phyloP scores from a whole-genome alignment of 495 filamentous ascomycete genomes.

The Stereocaulon alpinum region DNA sequence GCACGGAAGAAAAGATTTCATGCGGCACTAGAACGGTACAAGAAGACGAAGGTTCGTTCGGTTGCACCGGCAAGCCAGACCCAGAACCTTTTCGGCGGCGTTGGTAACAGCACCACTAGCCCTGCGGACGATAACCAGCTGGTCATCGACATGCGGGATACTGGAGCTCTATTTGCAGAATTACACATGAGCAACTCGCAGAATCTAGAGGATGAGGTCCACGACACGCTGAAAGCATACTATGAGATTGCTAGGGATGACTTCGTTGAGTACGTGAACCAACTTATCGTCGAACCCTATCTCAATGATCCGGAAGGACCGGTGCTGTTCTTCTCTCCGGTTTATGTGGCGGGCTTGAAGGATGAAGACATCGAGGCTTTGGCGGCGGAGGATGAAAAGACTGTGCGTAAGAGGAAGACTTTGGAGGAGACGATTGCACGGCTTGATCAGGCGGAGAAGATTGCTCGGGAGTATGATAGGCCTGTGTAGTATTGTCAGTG shows the following conservation, averaged over 20 bases:
- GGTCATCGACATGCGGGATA: conserved; percentile 8
- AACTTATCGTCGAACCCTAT: conserved; percentile 19
- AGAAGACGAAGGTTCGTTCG: neutral
- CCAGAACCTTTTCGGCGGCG: neutral
- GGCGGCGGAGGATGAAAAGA: conserved; percentile 13
- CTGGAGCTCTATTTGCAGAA: conserved; percentile 12
- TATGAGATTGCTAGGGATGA: conserved; percentile 19
- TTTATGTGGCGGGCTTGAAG: conserved; percentile 10
- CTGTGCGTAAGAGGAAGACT: conserved; percentile 1
- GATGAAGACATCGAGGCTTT: conserved; percentile 9
- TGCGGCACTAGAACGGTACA: conserved; percentile 18
- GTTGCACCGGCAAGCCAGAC: neutral
- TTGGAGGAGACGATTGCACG: conserved; percentile 6
- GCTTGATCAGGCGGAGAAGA: conserved; percentile 16
- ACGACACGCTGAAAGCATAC: conserved; percentile 23
- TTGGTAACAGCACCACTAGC: neutral
- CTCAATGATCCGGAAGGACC: conserved; percentile 15
- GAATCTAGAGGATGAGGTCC: conserved; percentile 23
- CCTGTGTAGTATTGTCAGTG: neutral
- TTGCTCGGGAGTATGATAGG: conserved; percentile 11
- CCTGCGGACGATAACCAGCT: conserved; percentile 11
- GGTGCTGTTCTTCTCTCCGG: conserved; percentile 15
- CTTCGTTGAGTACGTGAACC: conserved; percentile 13
- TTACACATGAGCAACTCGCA: conserved; percentile 20
- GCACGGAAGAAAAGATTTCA: conserved; percentile 15